Percentiles rank a stretch among this genome's conserved stretches.
Evolutionary conservation across 1,139 yeast genomes (phyloP).

Genomic region (Pichia inconspicua): DNA sequence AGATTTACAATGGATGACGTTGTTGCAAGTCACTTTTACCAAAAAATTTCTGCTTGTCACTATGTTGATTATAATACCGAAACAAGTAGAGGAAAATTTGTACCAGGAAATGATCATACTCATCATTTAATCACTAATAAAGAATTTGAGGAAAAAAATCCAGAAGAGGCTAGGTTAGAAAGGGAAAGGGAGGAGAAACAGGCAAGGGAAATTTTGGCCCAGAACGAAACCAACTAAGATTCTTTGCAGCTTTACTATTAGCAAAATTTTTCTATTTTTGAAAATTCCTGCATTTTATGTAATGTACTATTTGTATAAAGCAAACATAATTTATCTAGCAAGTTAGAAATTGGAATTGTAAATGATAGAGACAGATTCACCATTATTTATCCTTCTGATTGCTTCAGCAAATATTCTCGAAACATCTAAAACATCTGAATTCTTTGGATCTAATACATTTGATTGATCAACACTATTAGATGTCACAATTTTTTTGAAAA

Average conservation of each 20-base stretch:
- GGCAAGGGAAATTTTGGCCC: slow-evolving; percentile 13
- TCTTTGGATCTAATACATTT: slow-evolving; percentile 46
- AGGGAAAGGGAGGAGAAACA: slow-evolving; percentile 28
- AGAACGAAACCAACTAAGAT: background rate
- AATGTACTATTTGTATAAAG: background rate
- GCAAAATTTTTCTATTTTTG: no score
- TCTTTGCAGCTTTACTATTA: background rate
- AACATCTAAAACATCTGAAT: slow-evolving; percentile 79
- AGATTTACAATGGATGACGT: slow-evolving; percentile 70
- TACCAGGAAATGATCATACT: slow-evolving; percentile 30
- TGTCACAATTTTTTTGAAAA: slow-evolving; percentile 77
- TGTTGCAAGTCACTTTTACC: slow-evolving; percentile 63
- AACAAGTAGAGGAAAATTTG: slow-evolving; percentile 10
- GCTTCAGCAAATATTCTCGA: slow-evolving; percentile 88
- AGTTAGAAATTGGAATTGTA: slow-evolving; percentile 76
- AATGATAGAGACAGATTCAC: slow-evolving; percentile 89
- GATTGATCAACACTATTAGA: slow-evolving; percentile 92
- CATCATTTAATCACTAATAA: slow-evolving; percentile 50
- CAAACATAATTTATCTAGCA: background rate
- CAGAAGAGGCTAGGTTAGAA: slow-evolving; percentile 33
- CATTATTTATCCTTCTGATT: slow-evolving; percentile 90
- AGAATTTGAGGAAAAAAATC: slow-evolving; percentile 38
- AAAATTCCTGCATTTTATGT: background rate
- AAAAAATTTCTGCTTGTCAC: slow-evolving; percentile 41
- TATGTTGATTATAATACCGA: slow-evolving; percentile 12